Base-by-base conservation (phyloP, 2,329 filamentous ascomycete species). In the Aulographum hederae region DNA sequence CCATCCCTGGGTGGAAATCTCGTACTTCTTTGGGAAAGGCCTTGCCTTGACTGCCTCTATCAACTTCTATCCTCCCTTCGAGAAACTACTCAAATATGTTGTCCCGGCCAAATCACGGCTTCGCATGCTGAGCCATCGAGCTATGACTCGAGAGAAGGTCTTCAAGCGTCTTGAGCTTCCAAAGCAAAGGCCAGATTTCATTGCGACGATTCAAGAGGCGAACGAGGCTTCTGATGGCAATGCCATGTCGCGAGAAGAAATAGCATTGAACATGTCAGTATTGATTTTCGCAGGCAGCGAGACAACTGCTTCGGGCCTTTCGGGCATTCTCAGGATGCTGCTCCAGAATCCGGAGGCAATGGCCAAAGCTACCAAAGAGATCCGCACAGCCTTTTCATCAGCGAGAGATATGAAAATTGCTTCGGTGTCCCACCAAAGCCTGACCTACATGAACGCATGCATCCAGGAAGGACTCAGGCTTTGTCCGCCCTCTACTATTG, bases 1-100 rank as follows among this genome's bases (percentile, higher is more conserved):
- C 18, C 54, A 54, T 34, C 54, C 54, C 31, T 59, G 46, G 45
- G 41, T 54, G 6, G 30, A 35, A n/a, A n/a, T n/a, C n/a, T n/a
- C n/a, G n/a, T n/a, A n/a, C n/a, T n/a, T n/a, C n/a, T n/a, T n/a
- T n/a, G n/a, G n/a, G n/a, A n/a, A n/a, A n/a, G n/a, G n/a, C n/a
- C n/a, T n/a, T n/a, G n/a, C n/a, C n/a, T n/a, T n/a, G n/a, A n/a
- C n/a, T n/a, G n/a, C n/a, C n/a, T n/a, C n/a, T n/a, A n/a, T n/a
- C n/a, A n/a, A n/a, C n/a, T n/a, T n/a, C n/a, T n/a, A n/a, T n/a
- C n/a, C n/a, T n/a, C n/a, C n/a, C n/a, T n/a, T n/a, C n/a, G n/a
- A n/a, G n/a, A n/a, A n/a, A n/a, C n/a, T n/a, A n/a, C n/a, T n/a
- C n/a, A n/a, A n/a, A 18, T 18, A 18, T 13, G 10, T 25, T 10